These are phyloP conservation scores for Arthrobotrys sinensis DNA, from an alignment of 2,329 filamentous ascomycete species.

Conservation along the genomic window DNA sequence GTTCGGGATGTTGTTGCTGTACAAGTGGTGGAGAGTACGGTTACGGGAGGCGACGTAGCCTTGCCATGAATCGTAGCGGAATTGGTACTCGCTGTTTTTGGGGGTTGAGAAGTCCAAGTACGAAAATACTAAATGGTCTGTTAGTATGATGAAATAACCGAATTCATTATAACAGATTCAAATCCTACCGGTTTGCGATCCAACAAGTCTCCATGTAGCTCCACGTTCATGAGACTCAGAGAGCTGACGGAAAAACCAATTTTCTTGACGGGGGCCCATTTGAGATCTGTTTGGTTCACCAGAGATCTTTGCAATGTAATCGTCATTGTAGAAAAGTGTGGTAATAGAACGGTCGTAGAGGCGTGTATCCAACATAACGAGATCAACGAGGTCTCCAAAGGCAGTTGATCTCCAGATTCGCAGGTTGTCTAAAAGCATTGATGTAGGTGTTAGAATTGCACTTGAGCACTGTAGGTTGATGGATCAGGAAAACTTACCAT, in stretches of 20 bases:
- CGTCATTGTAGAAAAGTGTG: conserved; percentile 74
- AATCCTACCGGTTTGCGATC: conserved; percentile 74
- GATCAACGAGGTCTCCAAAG: conserved; percentile 77
- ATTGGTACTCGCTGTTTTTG: conserved; percentile 64
- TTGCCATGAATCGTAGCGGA: conserved; percentile 75
- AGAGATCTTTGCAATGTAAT: conserved; percentile 75
- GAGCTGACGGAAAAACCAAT: conserved; percentile 79
- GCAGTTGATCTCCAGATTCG: conserved; percentile 78
- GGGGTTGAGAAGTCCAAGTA: conserved; percentile 68
- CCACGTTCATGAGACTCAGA: conserved; percentile 75
- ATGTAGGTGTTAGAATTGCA: conserved; percentile 65
- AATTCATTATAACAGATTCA: not conserved
- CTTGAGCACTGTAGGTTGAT: conserved; percentile 66
- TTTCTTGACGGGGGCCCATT: conserved; percentile 81
- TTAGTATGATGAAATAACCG: not conserved
- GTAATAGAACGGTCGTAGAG: conserved; percentile 79
- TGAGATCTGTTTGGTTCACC: conserved; percentile 78
- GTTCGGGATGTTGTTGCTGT: conserved; percentile 79
- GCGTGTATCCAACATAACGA: conserved; percentile 79
- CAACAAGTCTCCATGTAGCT: conserved; percentile 79
- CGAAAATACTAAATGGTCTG: conserved; percentile 72
- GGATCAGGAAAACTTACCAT: conserved; percentile 9
- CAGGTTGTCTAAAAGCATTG: conserved; percentile 77
- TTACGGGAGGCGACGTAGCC: conserved; percentile 81
- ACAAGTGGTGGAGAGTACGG: conserved; percentile 78